phyloP scores from a whole-genome alignment of 352 stramenopile genomes.

The Thalassiosira ordinaria region DNA sequence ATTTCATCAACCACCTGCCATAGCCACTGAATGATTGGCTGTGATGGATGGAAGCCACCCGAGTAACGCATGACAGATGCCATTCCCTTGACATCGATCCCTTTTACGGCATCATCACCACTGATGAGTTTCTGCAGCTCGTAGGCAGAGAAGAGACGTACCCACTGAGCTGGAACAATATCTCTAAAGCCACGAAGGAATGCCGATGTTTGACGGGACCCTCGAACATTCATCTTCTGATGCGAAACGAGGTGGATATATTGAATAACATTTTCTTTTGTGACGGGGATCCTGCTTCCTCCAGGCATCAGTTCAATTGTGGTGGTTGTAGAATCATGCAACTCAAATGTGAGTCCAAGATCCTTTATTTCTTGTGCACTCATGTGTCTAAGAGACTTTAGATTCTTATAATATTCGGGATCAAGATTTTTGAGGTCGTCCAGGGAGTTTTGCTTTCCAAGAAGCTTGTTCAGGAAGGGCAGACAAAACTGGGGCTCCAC shows the following conservation, averaged over 20 bases:
- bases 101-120: conserved; percentile 86
- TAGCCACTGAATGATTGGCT: conserved; percentile 88
- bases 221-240: conserved; percentile 93
- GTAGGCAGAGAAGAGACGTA: conserved; percentile 94
- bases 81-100: conserved; percentile 92
- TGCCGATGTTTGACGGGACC: conserved; percentile 88
- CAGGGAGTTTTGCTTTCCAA: conserved; percentile 87
- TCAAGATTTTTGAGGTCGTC: conserved; percentile 95
- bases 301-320: conserved; percentile 89
- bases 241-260: conserved; percentile 96
- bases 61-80: conserved; percentile 89
- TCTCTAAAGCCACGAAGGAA: conserved; percentile 93
- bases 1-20: conserved; percentile 89
- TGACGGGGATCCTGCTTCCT: conserved; percentile 90
- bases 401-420: conserved; percentile 93
- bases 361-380: conserved; percentile 87
- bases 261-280: conserved; percentile 91
- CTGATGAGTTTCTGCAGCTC: conserved; percentile 97
- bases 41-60: conserved; percentile 91
- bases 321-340: conserved; percentile 65
- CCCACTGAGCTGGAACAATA: conserved; percentile 92
- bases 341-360: conserved; percentile 93
- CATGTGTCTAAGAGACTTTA: conserved; percentile 94
- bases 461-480: conserved; percentile 95
- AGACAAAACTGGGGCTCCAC: conserved; percentile 95